A percentile compares a stretch with the other conserved stretches of the same genome.
phyloP scores from a whole-genome alignment of 441 rosid genomes.

The Syzygium syzygioides region DNA sequence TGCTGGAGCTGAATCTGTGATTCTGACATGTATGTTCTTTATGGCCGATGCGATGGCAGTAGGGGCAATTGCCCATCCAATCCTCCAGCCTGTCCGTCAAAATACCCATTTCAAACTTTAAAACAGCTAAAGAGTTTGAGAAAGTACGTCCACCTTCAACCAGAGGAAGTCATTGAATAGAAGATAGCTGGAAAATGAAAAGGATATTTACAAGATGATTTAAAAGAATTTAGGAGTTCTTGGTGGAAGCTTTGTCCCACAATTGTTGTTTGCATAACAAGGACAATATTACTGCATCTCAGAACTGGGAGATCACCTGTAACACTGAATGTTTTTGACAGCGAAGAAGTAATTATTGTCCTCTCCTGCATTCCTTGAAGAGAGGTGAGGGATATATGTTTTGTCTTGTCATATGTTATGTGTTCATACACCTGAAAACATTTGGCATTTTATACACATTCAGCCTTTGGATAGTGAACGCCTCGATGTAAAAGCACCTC shows the following conservation, averaged over 20 bases:
- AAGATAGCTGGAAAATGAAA: neutral
- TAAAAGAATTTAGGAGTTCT: neutral
- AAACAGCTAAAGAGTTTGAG: neutral
- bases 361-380: conserved; percentile 59
- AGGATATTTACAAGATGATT: neutral
- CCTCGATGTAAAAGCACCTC: neutral
- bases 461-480: neutral
- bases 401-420: conserved; percentile 35
- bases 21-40: conserved; percentile 43
- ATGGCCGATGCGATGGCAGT: conserved; percentile 39
- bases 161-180: neutral
- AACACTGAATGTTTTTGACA: conserved; percentile 53
- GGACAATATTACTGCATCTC: conserved; percentile 2
- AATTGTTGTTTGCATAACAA: neutral
- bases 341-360: conserved; percentile 56
- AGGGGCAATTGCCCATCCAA: conserved; percentile 73
- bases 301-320: conserved; percentile 31
- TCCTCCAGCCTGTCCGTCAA: conserved; percentile 44
- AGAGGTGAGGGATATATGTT: conserved; percentile 44
- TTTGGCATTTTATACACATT: neutral
- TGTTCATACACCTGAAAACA: conserved; percentile 47
- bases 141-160: neutral
- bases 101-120: neutral
- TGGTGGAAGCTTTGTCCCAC: neutral
- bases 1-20: conserved; percentile 62